phyloP scores from a whole-genome alignment of 208 protist species.

The Wallacemonas sp. region DNA sequence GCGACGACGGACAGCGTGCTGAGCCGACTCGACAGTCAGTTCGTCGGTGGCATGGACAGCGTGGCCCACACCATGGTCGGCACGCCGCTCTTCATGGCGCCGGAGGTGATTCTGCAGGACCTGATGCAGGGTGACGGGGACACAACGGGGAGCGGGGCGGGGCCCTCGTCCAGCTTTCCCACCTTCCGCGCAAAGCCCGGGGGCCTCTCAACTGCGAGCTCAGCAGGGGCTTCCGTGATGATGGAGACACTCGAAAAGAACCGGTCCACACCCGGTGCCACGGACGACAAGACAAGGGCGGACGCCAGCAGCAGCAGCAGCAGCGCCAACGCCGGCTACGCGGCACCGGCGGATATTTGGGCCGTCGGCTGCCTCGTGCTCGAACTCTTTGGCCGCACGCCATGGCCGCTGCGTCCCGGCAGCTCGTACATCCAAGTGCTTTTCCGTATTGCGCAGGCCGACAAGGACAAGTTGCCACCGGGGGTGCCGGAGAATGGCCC shows the following conservation, averaged over 20 bases:
- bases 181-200: conserved; percentile 3
- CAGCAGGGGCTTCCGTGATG: conserved; percentile 6
- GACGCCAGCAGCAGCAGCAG: background rate
- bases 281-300: too few species aligned
- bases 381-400: conserved; percentile 73
- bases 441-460: conserved; percentile 69
- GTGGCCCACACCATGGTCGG: conserved; percentile 81
- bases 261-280: background rate
- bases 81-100: conserved; percentile 88
- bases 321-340: conserved; percentile 43
- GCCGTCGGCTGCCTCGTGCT: conserved; percentile 83
- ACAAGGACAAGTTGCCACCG: conserved; percentile 52
- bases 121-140: background rate
- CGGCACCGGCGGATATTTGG: conserved; percentile 80
- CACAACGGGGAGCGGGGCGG: background rate
- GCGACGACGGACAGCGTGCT: conserved; percentile 20
- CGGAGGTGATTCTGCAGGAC: conserved; percentile 74
- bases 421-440: conserved; percentile 64
- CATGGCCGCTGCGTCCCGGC: conserved; percentile 46
- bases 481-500: conserved; percentile 61
- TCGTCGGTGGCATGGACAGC: conserved; percentile 27
- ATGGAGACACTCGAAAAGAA: conserved; percentile 5
- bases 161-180: conserved; percentile 15
- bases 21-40: conserved; percentile 22
- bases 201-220: background rate